phyloP scores from a whole-genome alignment of 805 yeast genomes.

The Hagleromyces aurorensis region DNA sequence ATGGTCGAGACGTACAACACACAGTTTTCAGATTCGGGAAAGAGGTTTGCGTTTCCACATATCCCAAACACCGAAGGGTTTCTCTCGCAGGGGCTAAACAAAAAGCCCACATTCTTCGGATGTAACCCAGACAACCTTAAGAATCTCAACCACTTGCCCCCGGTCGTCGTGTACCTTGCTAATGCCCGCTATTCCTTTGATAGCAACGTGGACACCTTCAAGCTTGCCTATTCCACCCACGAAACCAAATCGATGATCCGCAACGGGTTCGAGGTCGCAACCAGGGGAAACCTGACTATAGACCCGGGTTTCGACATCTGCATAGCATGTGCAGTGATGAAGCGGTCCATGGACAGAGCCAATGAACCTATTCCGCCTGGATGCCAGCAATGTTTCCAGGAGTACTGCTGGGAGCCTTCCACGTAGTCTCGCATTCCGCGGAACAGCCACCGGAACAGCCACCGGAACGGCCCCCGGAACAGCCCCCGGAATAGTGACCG shows the following conservation, averaged over 20 bases:
- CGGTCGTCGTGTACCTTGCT: constrained; percentile 70
- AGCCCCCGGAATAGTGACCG: too few species aligned
- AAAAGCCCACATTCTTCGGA: constrained; percentile 75
- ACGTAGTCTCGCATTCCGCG: too few species aligned
- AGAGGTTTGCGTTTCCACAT: constrained; percentile 63
- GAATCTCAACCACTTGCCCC: constrained; percentile 49
- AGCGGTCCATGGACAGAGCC: constrained; percentile 45
- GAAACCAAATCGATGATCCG: constrained; percentile 53
- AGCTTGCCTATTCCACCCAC: constrained; percentile 50
- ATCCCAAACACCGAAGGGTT: constrained; percentile 68
- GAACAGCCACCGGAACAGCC: too few species aligned
- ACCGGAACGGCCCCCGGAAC: too few species aligned
- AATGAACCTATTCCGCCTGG: constrained; percentile 26
- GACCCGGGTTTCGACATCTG: constrained; percentile 67
- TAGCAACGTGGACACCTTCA: constrained; percentile 68
- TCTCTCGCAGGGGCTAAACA: constrained; percentile 51
- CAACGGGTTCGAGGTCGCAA: constrained; percentile 67
- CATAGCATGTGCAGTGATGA: constrained; percentile 74
- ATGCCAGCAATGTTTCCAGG: constrained; percentile 32
- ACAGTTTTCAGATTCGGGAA: constrained; percentile 47
- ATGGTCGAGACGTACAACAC: constrained; percentile 48
- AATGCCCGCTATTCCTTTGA: constrained; percentile 57
- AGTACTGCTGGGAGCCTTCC: constrained; percentile 37
- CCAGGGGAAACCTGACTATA: constrained; percentile 57
- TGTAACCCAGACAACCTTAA: constrained; percentile 64